Base-by-base conservation (phyloP, 257 asterid species). In the Prunella vulgaris region DNA sequence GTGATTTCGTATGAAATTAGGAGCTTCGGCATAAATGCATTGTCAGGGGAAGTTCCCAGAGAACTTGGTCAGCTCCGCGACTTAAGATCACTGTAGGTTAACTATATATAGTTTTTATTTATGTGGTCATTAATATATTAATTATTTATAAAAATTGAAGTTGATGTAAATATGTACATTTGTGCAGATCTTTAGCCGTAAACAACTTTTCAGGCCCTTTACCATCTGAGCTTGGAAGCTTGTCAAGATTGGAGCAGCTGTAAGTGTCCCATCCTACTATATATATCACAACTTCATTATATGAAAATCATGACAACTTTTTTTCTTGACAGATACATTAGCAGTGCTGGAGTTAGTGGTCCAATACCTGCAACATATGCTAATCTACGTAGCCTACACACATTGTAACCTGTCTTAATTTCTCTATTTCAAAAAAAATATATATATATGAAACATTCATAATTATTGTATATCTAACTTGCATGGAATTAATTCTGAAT, bases 131-230 rank as follows among this genome's bases (percentile, higher is more conserved):
- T n/a, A n/a, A n/a, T n/a, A n/a, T n/a, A n/a, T n/a, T n/a, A n/a
- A n/a, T n/a, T n/a, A n/a, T n/a, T n/a, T n/a, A n/a, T n/a, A n/a
- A n/a, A n/a, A n/a, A n/a, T n/a, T n/a, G n/a, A n/a, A n/a, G n/a
- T n/a, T n/a, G n/a, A n/a, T n/a, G n/a, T n/a, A n/a, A n/a, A n/a
- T n/a, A n/a, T n/a, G n/a, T n/a, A n/a, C n/a, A n/a, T n/a, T n/a
- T n/a, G 27, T 60, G 60, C 85, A 92, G 96, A 70, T 38, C 70
- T 20, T 63, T 89, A 22, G 51, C 83, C 68, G 73, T 83, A 49
- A 87, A 92, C 81, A 87, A 85, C 81, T 87, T 92, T 80, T 86
- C 96, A 61, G 96, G 96, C 22, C 75, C 95, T 75, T 74, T 92
- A 63, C 98, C 95, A 63, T 20, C 80, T 24, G 89, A 78, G 76